Evolutionary conservation across 2,329 filamentous ascomycete species (phyloP), one percentile per base, ranked within the genome.

Genomic region (Hirsutella rhossiliensis): DNA sequence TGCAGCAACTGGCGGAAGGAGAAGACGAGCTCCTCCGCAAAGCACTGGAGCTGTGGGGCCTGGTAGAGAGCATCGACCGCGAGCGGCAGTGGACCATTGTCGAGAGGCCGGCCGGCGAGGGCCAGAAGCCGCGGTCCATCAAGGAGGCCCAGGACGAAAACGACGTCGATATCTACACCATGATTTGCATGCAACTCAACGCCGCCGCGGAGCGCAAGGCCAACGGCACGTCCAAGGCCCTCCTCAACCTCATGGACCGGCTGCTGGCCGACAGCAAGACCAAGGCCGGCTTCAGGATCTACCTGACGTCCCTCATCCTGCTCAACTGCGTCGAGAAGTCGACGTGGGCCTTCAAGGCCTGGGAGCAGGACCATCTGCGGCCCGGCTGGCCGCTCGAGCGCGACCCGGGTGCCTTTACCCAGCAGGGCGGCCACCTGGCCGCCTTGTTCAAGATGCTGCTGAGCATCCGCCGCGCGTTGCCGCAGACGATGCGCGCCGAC

Each of bases 311-410:
- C 3, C 59, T 82, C 44, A 73, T 82, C 43, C 73, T 82, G 48
- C 69, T 82, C 40, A 80, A 80, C 54, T 80, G 76, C 50, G 67
- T 82, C 13, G 79, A 83, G 55, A 82, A 82, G 61, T 78, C 76
- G 0, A 82, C 78, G 0, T 83, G 78, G 79, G 73, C 76, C 1
- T 82, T 82, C 62, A 80, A 80, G 49, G 77, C 75, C 2, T 83
- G 78, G 77, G 77, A 81, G 52, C 75, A 81, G 55, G 71, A 76
- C 44, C 72, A 74, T 41, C 68, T 80, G 23, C 69, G 73, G 2
- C 68, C 69, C 1, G 69, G 71, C 38, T 82, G 78, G 78, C 79
- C 79, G 4, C 64, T 82, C 3, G 75, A 78, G 54, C 60, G 65
- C 32, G 71, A 73, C 8, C 78, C 78, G 0, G 62, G 65, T 41